Conservation (phyloP, 345 rosid species). For the Euphorbia pulcherrima region DNA sequence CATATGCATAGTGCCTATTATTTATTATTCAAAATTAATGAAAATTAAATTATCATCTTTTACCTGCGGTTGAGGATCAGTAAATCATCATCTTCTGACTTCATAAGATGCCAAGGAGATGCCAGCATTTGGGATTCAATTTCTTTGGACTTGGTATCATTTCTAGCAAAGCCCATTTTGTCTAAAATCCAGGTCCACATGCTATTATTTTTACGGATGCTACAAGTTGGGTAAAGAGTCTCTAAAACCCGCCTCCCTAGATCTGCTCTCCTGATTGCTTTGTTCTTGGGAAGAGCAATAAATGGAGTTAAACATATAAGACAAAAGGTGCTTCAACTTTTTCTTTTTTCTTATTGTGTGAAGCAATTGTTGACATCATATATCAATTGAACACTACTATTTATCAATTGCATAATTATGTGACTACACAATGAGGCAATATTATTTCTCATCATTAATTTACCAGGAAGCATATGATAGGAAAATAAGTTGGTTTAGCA, state of each 20-base stretch:
- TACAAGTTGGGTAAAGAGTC: slow-evolving; percentile 66
- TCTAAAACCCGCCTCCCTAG: slow-evolving; percentile 70
- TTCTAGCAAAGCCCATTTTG: slow-evolving; percentile 51
- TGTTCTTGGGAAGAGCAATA: slow-evolving; percentile 51
- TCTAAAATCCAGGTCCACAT: slow-evolving; percentile 68
- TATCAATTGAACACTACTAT: not conserved
- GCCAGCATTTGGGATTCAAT: slow-evolving; percentile 38
- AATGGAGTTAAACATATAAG: slow-evolving; percentile 6
- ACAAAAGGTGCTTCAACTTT: not conserved
- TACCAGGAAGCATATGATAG: not conserved
- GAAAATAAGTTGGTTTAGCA: not conserved
- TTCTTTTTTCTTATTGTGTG: no score
- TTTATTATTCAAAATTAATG: not conserved
- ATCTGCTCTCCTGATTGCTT: slow-evolving; percentile 90
- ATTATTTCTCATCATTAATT: not conserved
- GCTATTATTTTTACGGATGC: slow-evolving; percentile 35
- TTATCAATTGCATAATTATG: not conserved
- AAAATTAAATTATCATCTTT: slow-evolving; percentile 6
- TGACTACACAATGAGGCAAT: not conserved
- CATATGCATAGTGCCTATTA: not conserved
- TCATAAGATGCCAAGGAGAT: slow-evolving; percentile 91
- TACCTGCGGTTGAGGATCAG: slow-evolving; percentile 64
- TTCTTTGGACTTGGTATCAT: slow-evolving; percentile 47
- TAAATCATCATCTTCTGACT: slow-evolving; percentile 41
- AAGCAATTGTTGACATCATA: not conserved